A percentile compares a stretch with the other conserved stretches of the same genome.
phyloP scores from a whole-genome alignment of 345 rosid genomes.

The Aurinia saxatilis region DNA sequence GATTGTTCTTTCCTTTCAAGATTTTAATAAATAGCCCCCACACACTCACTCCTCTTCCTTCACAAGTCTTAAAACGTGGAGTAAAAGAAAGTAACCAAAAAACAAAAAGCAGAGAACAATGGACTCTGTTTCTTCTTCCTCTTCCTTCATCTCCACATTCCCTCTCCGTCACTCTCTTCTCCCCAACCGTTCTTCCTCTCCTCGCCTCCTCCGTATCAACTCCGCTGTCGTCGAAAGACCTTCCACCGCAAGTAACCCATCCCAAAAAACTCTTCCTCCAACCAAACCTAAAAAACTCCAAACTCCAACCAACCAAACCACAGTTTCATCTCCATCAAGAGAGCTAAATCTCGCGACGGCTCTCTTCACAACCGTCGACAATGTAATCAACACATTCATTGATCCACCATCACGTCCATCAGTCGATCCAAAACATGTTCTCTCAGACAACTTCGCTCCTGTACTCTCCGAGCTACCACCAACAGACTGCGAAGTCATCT shows the following conservation, averaged over 20 bases:
- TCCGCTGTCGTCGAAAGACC: conserved; percentile 28
- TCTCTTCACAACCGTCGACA: conserved; percentile 23
- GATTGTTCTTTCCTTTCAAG: neutral
- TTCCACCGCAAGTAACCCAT: neutral
- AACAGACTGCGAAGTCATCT: conserved; percentile 21
- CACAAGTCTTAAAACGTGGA: neutral
- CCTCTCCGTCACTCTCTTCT: conserved; percentile 11
- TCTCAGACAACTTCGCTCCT: conserved; percentile 34
- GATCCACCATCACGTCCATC: conserved; percentile 37
- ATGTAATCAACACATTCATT: conserved; percentile 31
- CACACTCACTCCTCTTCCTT: conserved; percentile 16
- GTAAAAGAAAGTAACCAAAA: neutral
- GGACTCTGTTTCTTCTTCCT: conserved; percentile 31
- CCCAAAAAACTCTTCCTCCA: neutral
- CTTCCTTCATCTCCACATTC: conserved; percentile 21
- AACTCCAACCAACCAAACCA: neutral
- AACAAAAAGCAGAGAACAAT: conserved; percentile 15
- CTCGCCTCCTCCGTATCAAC: conserved; percentile 15
- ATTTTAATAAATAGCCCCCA: conserved; percentile 17
- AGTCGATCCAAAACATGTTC: conserved; percentile 32
- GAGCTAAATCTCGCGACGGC: conserved; percentile 4
- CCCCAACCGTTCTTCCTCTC: conserved; percentile 3
- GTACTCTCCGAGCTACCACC: conserved; percentile 33
- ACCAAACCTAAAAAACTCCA: conserved; percentile 2
- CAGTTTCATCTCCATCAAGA: conserved; percentile 6